Conservation (phyloP, 1,284 basidiomycete genomes). For the Marasmius oreades region DNA sequence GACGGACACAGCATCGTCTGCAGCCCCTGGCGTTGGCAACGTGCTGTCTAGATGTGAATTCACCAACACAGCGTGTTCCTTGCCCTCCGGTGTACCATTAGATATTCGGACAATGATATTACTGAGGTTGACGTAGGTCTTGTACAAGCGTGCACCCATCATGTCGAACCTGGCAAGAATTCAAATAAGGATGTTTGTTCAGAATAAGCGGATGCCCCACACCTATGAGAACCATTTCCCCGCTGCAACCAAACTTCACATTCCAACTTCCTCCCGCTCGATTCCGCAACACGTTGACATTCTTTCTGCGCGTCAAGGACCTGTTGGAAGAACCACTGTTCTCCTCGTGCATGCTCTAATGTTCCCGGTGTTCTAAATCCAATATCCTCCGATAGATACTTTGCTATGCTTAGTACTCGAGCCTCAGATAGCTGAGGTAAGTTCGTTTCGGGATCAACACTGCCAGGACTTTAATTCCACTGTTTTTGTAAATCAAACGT, state of each 20-base stretch:
- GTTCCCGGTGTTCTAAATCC: conserved; percentile 94
- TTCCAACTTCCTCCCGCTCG: conserved; percentile 56
- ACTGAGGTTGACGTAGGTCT: conserved; percentile 84
- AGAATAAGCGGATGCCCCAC: conserved; percentile 26
- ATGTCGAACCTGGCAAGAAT: conserved; percentile 72
- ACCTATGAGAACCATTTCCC: conserved; percentile 84
- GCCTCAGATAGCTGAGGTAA: conserved; percentile 70
- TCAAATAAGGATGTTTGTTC: not conserved
- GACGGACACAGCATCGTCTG: conserved; percentile 85
- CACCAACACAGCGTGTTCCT: conserved; percentile 81
- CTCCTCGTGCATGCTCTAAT: conserved; percentile 81
- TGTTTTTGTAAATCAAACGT: not conserved
- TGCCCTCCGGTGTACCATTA: conserved; percentile 70
- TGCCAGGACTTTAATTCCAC: conserved; percentile 20
- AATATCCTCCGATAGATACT: conserved; percentile 75
- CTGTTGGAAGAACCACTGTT: conserved; percentile 77
- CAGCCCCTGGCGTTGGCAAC: conserved; percentile 78
- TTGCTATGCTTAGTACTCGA: conserved; percentile 58
- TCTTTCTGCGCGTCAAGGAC: conserved; percentile 56
- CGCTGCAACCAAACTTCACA: conserved; percentile 88
- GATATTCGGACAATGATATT: conserved; percentile 91
- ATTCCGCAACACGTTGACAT: conserved; percentile 54
- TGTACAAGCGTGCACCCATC: conserved; percentile 83
- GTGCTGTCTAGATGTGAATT: conserved; percentile 91
- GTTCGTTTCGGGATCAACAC: conserved; percentile 49